These are phyloP conservation scores for Syzygium jambos DNA, from an alignment of 345 rosid species.

Conservation along the genomic window DNA sequence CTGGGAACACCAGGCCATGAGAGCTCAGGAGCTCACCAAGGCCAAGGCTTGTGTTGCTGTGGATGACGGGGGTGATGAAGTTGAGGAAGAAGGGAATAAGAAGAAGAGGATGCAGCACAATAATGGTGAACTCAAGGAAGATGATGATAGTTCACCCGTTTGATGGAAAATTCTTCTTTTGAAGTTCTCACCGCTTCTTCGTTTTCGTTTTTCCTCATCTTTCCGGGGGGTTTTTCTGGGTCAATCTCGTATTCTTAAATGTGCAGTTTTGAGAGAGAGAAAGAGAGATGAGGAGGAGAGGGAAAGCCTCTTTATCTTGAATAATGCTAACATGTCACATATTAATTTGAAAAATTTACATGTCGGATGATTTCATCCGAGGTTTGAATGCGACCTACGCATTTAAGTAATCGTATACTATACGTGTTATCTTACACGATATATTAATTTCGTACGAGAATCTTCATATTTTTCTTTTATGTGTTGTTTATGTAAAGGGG, in stretches of 20 bases:
- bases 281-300: neutral
- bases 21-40: constrained; percentile 11
- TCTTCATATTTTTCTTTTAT: neutral
- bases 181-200: neutral
- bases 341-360: neutral
- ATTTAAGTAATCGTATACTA: neutral
- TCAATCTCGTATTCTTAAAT: neutral
- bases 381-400: neutral
- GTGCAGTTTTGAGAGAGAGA: neutral
- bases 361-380: neutral
- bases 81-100: neutral
- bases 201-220: neutral
- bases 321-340: neutral
- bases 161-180: neutral
- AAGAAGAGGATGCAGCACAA: neutral
- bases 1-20: constrained; percentile 10
- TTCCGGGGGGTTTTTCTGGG: neutral
- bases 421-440: neutral
- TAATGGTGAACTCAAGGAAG: neutral
- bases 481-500: neutral
- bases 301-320: neutral
- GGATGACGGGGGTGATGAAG: neutral
- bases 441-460: neutral
- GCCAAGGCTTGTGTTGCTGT: neutral
- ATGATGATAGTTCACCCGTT: neutral